Evolutionary conservation across 2,329 filamentous ascomycete species (phyloP), one percentile per base, ranked within the genome.

Genomic region (Cordyceps farinosa): DNA sequence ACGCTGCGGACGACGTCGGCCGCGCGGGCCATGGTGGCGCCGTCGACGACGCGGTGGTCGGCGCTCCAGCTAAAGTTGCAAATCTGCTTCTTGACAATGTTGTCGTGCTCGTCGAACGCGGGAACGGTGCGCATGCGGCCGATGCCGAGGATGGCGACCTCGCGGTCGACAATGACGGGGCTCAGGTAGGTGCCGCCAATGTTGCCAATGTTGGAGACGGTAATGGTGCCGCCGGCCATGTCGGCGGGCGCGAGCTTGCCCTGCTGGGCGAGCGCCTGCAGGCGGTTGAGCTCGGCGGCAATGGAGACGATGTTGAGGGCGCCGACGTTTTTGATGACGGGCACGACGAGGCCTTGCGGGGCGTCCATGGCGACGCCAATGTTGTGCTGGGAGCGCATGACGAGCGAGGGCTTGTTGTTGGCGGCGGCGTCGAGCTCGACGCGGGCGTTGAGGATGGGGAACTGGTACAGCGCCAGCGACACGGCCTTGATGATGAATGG

Each of bases 301-400:
- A 99, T 90, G 54, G 88, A 85, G 44, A 89, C 77, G 69, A 99
- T 89, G 71, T 88, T 95, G 68, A 89, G 87, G 27, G 82, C 80
- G 65, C 88, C 88, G 50, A 97, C 92, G 73, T 96, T 87, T 73
- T 89, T 91, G 74, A 99, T 86, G 52, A 98, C 95, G 1, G 95
- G 95, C 3, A 99, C 95, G 9, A 99, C 78, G 1, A 99, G 86
- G 3, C 95, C 95, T 7, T 83, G 81, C 0, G 94, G 92, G 0
- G 94, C 96, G 76, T 99, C 95, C 84, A 99, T 95, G 63, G 95
- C 95, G 40, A 99, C 84, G 65, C 95, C 95, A 66, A 99, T 94
- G 77, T 99, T 96, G 82, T 99, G 95, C 71, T 90, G 88, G 60
- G 86, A 85, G 63, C 93, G 90, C 79, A 91, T 86, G 62, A 93